Conservation (phyloP, 2,329 filamentous ascomycete genomes). For the Lasiodiplodia theobromae region DNA sequence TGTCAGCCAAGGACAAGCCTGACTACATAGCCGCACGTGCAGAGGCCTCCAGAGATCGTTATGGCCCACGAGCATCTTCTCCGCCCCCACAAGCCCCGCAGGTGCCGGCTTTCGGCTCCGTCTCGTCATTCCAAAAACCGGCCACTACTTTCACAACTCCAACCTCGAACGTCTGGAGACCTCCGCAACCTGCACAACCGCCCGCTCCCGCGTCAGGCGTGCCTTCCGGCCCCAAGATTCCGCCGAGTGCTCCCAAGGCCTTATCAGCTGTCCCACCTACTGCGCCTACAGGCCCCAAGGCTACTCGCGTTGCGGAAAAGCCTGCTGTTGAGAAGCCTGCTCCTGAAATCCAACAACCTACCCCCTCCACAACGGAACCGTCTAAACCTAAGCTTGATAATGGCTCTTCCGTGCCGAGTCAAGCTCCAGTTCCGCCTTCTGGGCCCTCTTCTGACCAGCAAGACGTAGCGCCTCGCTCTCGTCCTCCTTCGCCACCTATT, state of each 20-base stretch:
- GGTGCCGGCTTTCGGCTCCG: constrained; percentile 63
- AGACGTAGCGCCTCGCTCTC: constrained; percentile 16
- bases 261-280: constrained; percentile 32
- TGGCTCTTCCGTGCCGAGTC: neutral
- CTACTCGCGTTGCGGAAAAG: constrained; percentile 44
- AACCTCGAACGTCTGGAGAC: constrained; percentile 52
- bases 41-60: constrained; percentile 55
- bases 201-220: constrained; percentile 41
- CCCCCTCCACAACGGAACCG: constrained; percentile 35
- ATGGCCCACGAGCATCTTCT: constrained; percentile 55
- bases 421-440: constrained; percentile 27
- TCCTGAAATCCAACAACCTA: constrained; percentile 30
- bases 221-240: constrained; percentile 38
- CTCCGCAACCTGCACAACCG: constrained; percentile 46
- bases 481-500: constrained; percentile 27
- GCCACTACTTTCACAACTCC: constrained; percentile 28
- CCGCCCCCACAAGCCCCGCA: constrained; percentile 61
- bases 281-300: constrained; percentile 37
- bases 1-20: constrained; percentile 47
- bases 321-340: constrained; percentile 33
- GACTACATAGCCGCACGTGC: constrained; percentile 55
- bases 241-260: constrained; percentile 48
- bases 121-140: constrained; percentile 33
- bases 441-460: constrained; percentile 28
- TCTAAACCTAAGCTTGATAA: constrained; percentile 20